Evolutionary conservation across 345 rosid species (phyloP).

Genomic region (Arabis hirsuta): DNA sequence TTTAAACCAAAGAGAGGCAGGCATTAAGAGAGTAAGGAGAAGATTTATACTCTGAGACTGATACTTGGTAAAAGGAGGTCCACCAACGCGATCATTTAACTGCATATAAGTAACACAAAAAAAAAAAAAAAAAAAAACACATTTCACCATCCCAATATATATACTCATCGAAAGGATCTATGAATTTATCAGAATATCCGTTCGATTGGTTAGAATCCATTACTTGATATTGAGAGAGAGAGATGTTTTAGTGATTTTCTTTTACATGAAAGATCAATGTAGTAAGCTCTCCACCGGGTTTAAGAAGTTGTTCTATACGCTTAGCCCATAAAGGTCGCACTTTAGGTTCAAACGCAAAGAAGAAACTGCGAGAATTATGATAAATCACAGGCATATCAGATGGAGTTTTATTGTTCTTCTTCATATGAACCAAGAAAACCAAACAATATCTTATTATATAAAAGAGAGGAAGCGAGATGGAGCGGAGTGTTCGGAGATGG

Average conservation of each 20-base stretch:
- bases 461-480: no score
- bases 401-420: not conserved
- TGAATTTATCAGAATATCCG: no score
- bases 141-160: not conserved
- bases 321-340: constrained; percentile 69
- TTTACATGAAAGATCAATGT: constrained; percentile 74
- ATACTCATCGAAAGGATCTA: not conserved
- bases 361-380: constrained; percentile 37
- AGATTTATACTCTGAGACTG: constrained; percentile 50
- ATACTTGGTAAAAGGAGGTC: constrained; percentile 33
- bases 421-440: not conserved
- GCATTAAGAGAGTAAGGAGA: not conserved
- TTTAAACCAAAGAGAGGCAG: not conserved
- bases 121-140: no score
- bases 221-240: not conserved
- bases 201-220: no score
- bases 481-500: no score
- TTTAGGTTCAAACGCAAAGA: constrained; percentile 66
- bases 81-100: constrained; percentile 25
- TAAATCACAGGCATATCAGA: not conserved
- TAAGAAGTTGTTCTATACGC: constrained; percentile 53
- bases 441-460: not conserved
- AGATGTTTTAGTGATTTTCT: not conserved
- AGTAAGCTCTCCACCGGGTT: constrained; percentile 76
- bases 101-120: not conserved